Percentiles rank a stretch among this genome's conserved stretches.
These are phyloP conservation scores for Coemansia sp. DNA, from an alignment of 192 early-diverging fungal species.

Conservation along the genomic window DNA sequence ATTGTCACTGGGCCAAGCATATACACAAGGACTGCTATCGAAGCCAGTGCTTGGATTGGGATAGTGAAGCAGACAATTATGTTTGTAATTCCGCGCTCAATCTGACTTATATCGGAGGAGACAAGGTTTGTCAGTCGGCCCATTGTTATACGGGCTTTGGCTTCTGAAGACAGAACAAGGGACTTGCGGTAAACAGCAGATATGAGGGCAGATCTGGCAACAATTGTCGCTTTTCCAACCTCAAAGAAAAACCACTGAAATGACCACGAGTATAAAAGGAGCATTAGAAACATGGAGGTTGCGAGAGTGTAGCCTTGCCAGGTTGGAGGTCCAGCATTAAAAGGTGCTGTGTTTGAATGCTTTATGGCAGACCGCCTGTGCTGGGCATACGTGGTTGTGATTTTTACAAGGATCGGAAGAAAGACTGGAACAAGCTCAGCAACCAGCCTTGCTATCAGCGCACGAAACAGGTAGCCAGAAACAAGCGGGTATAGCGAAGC, in stretches of 20 bases:
- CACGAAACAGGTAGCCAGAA: conserved; percentile 22
- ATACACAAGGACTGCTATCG: conserved; percentile 31
- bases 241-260: conserved; percentile 56
- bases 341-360: conserved; percentile 4
- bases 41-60: conserved; percentile 42
- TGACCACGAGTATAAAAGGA: conserved; percentile 48
- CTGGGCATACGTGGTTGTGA: conserved; percentile 41
- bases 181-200: conserved; percentile 62
- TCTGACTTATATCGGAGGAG: conserved; percentile 47
- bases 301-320: conserved; percentile 56
- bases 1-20: conserved; percentile 44
- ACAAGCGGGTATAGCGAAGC: conserved; percentile 27
- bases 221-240: conserved; percentile 36
- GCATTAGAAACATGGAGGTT: conserved; percentile 44
- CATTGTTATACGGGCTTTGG: conserved; percentile 37
- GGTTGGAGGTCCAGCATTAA: conserved; percentile 16
- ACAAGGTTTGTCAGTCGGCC: conserved; percentile 41
- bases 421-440: conserved; percentile 42
- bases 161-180: conserved; percentile 54
- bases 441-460: conserved; percentile 32
- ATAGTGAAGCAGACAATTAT: conserved; percentile 42
- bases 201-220: conserved; percentile 52
- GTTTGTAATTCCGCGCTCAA: conserved; percentile 47
- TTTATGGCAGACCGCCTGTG: conserved; percentile 35
- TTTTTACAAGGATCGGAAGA: conserved; percentile 43